These are phyloP conservation scores for Debaryomycetaceae sp. DNA, from an alignment of 1,139 yeast species.

Conservation along the genomic window DNA sequence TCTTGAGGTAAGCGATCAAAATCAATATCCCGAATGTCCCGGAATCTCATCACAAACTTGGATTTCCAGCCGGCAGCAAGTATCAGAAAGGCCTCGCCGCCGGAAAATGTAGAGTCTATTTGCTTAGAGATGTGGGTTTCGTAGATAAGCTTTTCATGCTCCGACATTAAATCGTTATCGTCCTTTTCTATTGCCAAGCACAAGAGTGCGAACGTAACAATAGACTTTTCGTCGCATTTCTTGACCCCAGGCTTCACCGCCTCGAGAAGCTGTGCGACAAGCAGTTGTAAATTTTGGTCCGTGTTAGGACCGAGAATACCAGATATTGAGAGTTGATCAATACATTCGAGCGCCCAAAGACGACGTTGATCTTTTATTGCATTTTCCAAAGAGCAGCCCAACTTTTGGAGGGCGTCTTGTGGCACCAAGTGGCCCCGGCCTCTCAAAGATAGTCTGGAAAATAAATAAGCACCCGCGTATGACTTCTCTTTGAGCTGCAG, in stretches of 20 bases:
- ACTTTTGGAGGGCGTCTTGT: constrained; percentile 3
- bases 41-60: constrained; percentile 34
- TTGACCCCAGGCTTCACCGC: constrained; percentile 33
- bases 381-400: constrained; percentile 9
- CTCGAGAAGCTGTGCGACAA: constrained; percentile 16
- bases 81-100: constrained; percentile 77
- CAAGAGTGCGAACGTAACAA: constrained; percentile 44
- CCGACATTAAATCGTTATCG: constrained; percentile 12
- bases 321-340: constrained; percentile 49
- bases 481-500: constrained; percentile 15
- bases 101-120: constrained; percentile 60
- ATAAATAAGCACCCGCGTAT: constrained; percentile 33
- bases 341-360: constrained; percentile 29
- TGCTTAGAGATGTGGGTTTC: constrained; percentile 60
- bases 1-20: constrained; percentile 10
- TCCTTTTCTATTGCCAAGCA: constrained; percentile 27
- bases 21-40: constrained; percentile 37
- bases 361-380: constrained; percentile 12
- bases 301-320: constrained; percentile 36
- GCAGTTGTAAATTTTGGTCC: constrained; percentile 4
- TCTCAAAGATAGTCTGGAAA: constrained; percentile 41
- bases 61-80: constrained; percentile 74
- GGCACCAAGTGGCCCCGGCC: constrained; percentile 13
- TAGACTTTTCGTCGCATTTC: constrained; percentile 51
- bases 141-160: constrained; percentile 36